phyloP scores from a whole-genome alignment of 169 alveolate species.

The Plasmodium inui region DNA sequence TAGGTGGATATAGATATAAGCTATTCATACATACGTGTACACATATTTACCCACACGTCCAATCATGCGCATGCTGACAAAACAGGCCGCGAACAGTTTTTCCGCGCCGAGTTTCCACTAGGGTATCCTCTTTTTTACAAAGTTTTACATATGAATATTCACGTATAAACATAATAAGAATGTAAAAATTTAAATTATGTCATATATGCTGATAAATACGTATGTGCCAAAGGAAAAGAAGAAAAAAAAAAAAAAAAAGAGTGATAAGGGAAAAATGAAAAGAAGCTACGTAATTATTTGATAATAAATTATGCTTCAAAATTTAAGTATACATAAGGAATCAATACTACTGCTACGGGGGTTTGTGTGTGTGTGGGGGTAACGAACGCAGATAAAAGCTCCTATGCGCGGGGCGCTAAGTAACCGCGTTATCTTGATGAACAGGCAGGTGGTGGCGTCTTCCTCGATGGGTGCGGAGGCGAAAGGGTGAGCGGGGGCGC shows the following conservation, averaged over 20 bases:
- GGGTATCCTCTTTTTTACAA: neutral
- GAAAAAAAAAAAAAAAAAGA: neutral
- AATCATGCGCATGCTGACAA: neutral
- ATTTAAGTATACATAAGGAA: neutral
- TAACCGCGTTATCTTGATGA: neutral
- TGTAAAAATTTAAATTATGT: slow-evolving; percentile 6
- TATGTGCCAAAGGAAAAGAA: slow-evolving; percentile 4
- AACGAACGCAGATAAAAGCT: neutral
- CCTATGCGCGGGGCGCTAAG: neutral
- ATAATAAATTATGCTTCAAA: neutral
- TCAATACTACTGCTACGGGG: neutral
- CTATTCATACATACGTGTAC: neutral
- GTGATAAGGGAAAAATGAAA: neutral
- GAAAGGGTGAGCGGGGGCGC: too few relatives aligned
- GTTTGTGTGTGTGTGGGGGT: too few relatives aligned
- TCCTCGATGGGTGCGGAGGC: too few relatives aligned
- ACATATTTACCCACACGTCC: neutral
- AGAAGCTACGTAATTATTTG: neutral
- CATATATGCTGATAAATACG: neutral
- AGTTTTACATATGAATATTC: neutral
- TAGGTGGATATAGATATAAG: neutral
- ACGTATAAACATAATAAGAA: neutral
- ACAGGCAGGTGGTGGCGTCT: neutral
- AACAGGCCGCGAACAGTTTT: neutral
- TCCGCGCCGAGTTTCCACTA: neutral